A percentile compares a stretch with the other conserved stretches of the same genome.
phyloP scores from a whole-genome alignment of 2,329 filamentous ascomycete genomes.

The Tolypocladium endophyticum region DNA sequence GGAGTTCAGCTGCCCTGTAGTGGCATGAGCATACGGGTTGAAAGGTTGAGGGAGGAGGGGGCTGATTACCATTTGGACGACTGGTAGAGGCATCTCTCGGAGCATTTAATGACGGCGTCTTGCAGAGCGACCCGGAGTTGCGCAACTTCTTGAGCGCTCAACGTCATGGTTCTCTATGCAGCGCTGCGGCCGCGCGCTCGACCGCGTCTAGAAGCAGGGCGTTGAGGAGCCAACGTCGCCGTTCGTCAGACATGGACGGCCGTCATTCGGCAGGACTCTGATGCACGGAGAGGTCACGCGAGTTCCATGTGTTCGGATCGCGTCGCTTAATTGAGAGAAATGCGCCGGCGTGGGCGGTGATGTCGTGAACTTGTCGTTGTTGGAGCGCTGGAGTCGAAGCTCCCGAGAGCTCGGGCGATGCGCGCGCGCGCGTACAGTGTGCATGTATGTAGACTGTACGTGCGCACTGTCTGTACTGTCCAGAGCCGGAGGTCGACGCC shows the following conservation, averaged over 20 bases:
- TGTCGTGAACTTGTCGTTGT: neutral
- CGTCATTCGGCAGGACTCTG: neutral
- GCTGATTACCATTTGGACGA: conserved; percentile 77
- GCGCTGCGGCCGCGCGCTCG: neutral
- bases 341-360: neutral
- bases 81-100: conserved; percentile 89
- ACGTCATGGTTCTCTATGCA: conserved; percentile 30
- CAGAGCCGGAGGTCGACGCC: neutral
- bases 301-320: neutral
- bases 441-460: neutral
- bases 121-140: conserved; percentile 68
- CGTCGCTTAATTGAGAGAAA: neutral
- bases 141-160: conserved; percentile 44
- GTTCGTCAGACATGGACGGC: neutral
- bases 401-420: neutral
- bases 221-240: neutral
- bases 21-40: neutral
- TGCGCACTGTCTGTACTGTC: neutral
- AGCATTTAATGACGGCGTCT: conserved; percentile 81
- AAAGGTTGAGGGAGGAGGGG: neutral
- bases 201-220: neutral
- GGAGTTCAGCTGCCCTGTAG: conserved; percentile 80
- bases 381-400: neutral
- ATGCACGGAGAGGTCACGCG: neutral
- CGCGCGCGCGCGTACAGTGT: neutral